Conservation (phyloP, 208 protist genomes). For the Phytomonas sp. region DNA sequence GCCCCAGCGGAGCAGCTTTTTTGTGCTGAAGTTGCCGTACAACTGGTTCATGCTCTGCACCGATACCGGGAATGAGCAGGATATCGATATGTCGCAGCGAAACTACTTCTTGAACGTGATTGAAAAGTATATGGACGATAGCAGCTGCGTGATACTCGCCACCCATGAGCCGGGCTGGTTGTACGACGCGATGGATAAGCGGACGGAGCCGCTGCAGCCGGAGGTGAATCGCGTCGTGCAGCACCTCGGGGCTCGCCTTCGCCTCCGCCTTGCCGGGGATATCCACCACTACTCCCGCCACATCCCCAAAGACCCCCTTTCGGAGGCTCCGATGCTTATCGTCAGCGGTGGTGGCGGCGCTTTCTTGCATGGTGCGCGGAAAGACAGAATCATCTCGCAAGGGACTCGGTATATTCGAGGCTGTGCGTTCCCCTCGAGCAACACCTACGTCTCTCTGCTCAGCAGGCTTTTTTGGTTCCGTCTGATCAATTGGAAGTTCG, state of each 20-base stretch:
- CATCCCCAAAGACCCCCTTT: constrained; percentile 32
- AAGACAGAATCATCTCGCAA: constrained; percentile 44
- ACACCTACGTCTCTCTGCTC: constrained; percentile 56
- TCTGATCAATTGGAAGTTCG: constrained; percentile 84
- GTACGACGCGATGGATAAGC: constrained; percentile 44
- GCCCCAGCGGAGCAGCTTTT: constrained; percentile 80
- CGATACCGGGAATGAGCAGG: constrained; percentile 60
- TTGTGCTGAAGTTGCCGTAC: constrained; percentile 61
- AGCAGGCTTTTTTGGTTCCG: constrained; percentile 63
- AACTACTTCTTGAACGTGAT: constrained; percentile 79
- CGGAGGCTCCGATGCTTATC: constrained; percentile 54
- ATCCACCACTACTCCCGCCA: constrained; percentile 86
- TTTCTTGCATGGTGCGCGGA: constrained; percentile 68
- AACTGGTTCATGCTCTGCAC: constrained; percentile 84
- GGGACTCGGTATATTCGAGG: constrained; percentile 47
- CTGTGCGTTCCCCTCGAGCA: constrained; percentile 46
- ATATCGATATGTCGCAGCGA: constrained; percentile 76
- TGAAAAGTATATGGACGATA: constrained; percentile 54
- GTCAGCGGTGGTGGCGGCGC: constrained; percentile 80
- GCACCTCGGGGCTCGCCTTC: constrained; percentile 54
- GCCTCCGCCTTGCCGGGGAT: constrained; percentile 65
- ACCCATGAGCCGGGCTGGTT: constrained; percentile 76
- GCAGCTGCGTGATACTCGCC: constrained; percentile 63
- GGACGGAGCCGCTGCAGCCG: constrained; percentile 34
- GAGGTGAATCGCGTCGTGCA: constrained; percentile 41